Percentiles rank a stretch among this genome's conserved stretches.
These are phyloP conservation scores for Talaromyces sp. DNA, from an alignment of 2,329 filamentous ascomycete species.

Conservation along the genomic window DNA sequence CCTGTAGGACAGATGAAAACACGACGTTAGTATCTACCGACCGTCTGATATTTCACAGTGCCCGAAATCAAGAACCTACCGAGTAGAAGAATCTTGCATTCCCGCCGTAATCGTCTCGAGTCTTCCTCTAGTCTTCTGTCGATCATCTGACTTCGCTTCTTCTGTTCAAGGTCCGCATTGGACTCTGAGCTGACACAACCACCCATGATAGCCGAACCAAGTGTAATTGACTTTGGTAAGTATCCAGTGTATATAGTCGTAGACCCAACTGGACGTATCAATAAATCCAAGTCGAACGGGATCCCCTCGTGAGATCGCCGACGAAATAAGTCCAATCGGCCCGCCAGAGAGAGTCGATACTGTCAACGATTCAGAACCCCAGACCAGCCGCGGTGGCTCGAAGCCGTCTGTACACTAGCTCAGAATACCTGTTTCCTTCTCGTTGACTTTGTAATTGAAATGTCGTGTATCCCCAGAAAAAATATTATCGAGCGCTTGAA, in stretches of 20 bases:
- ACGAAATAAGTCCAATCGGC: background rate
- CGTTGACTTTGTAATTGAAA: background rate
- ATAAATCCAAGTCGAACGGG: background rate
- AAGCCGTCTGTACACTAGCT: conserved; percentile 5
- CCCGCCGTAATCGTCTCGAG: conserved; percentile 82
- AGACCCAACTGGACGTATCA: background rate
- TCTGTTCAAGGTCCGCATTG: conserved; percentile 78
- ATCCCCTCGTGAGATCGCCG: background rate
- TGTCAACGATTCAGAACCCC: conserved; percentile 3
- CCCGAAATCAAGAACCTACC: conserved; percentile 57
- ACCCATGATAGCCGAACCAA: conserved; percentile 62
- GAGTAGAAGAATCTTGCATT: conserved; percentile 97
- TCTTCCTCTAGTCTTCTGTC: conserved; percentile 93
- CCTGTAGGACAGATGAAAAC: conserved; percentile 52
- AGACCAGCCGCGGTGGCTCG: conserved; percentile 8
- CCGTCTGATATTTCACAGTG: background rate
- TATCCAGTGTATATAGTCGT: background rate
- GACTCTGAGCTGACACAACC: conserved; percentile 85
- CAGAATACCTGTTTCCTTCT: background rate
- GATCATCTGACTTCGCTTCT: conserved; percentile 94
- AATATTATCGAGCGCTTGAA: background rate
- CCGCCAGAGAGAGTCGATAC: background rate
- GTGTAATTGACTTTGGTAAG: background rate
- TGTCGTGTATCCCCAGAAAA: background rate
- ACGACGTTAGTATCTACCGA: background rate